Conservation (phyloP, 2,329 filamentous ascomycete species). For the Stemphylium beticola region DNA sequence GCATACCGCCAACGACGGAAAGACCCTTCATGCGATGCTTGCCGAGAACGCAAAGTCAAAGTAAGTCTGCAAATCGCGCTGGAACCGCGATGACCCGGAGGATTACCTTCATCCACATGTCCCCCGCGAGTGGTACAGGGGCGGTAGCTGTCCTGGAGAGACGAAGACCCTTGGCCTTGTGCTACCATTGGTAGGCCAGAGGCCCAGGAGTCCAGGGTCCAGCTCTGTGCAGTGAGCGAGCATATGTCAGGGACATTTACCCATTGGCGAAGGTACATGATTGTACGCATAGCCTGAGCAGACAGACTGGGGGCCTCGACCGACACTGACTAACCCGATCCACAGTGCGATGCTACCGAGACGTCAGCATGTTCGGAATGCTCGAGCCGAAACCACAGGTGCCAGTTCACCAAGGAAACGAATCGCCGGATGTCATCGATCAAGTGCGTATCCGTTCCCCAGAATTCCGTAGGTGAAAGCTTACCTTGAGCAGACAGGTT, state of each 20-base stretch:
- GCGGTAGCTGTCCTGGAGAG: background rate
- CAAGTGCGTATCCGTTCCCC: constrained; percentile 64
- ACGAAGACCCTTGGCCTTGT: background rate
- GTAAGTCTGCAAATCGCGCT: constrained; percentile 37
- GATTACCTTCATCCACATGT: background rate
- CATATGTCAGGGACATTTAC: background rate
- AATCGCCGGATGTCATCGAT: constrained; percentile 99
- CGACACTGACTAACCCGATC: constrained; percentile 19
- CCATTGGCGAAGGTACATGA: background rate
- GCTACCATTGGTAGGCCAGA: background rate
- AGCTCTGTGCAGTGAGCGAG: background rate
- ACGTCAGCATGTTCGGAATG: constrained; percentile 97
- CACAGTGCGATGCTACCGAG: constrained; percentile 89
- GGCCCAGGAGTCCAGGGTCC: background rate
- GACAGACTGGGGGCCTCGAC: background rate
- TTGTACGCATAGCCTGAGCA: constrained; percentile 1
- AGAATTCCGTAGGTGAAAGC: background rate
- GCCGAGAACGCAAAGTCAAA: constrained; percentile 79
- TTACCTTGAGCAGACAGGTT: constrained; percentile 68
- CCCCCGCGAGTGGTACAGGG: background rate
- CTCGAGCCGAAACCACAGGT: constrained; percentile 94
- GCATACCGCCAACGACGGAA: constrained; percentile 95
- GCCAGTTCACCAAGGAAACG: constrained; percentile 98
- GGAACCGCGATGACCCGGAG: background rate
- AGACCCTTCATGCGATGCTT: constrained; percentile 97